phyloP scores from a whole-genome alignment of 306 rosid genomes.

The Macrotyloma uniflorum region DNA sequence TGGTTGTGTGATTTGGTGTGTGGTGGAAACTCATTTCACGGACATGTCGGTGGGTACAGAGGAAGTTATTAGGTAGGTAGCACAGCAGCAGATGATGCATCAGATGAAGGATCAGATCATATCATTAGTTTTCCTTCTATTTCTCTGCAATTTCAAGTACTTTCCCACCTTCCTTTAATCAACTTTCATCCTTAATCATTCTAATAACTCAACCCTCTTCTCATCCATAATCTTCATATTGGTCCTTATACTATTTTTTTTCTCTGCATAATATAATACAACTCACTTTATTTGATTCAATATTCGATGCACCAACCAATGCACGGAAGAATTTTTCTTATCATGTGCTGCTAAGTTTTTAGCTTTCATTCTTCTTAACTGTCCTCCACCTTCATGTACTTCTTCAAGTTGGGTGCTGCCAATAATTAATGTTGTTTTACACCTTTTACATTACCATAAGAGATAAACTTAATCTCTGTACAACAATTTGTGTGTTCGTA shows the following conservation, averaged over 20 bases:
- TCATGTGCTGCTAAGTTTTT: neutral
- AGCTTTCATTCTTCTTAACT: neutral
- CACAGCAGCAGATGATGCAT: slow-evolving; percentile 9
- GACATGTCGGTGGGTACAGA: slow-evolving; percentile 14
- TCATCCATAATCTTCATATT: no score
- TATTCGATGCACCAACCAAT: neutral
- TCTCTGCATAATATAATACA: no score
- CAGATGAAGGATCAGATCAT: slow-evolving; percentile 23
- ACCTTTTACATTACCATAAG: neutral
- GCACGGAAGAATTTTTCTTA: slow-evolving; percentile 12
- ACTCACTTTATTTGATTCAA: neutral
- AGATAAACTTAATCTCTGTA: neutral
- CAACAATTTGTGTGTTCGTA: no score
- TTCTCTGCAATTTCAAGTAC: no score
- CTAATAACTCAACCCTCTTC: no score
- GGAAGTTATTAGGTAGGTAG: slow-evolving; percentile 1
- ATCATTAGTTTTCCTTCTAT: neutral
- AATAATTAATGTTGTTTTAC: neutral
- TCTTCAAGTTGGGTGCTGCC: neutral
- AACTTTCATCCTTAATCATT: no score
- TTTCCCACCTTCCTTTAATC: no score
- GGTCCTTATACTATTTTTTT: no score
- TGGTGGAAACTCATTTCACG: slow-evolving; percentile 8
- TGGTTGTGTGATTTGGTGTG: neutral
- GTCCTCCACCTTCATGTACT: neutral